These are phyloP conservation scores for Acacia pycnantha DNA, from an alignment of 331 rosid species.

Conservation along the genomic window DNA sequence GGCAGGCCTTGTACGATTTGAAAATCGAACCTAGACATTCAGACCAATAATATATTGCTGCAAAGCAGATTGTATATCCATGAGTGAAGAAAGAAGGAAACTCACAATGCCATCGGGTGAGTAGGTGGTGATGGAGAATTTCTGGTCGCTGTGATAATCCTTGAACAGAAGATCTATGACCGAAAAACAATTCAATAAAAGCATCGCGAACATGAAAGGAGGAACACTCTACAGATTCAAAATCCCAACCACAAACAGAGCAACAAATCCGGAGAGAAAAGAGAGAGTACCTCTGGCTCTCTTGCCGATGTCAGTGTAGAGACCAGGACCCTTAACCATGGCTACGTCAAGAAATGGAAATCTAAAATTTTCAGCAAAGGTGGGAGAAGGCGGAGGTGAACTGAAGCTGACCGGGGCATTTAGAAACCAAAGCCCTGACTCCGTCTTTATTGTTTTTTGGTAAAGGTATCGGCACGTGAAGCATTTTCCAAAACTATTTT, in stretches of 20 bases:
- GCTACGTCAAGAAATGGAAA: conserved; percentile 30
- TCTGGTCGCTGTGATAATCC: conserved; percentile 92
- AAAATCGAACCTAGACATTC: background rate
- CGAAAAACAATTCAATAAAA: background rate
- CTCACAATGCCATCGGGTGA: conserved; percentile 78
- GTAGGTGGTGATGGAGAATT: conserved; percentile 88
- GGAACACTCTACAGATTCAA: too few species aligned
- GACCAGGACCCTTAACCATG: conserved; percentile 96
- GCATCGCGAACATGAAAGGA: background rate
- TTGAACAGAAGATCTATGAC: conserved; percentile 72
- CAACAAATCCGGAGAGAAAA: background rate
- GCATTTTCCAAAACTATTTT: too few species aligned
- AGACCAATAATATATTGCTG: background rate
- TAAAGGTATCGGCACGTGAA: background rate
- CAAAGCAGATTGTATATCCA: background rate
- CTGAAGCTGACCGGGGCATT: too few species aligned
- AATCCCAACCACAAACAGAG: background rate
- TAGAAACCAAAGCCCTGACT: too few species aligned
- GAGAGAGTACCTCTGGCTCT: conserved; percentile 65
- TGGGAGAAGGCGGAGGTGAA: too few species aligned
- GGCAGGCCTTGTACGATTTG: background rate
- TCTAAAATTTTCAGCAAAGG: conserved; percentile 7
- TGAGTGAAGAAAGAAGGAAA: background rate
- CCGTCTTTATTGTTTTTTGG: background rate
- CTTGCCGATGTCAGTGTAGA: conserved; percentile 92